Base-by-base conservation (phyloP, 768 basidiomycete species). In the Mycena epipterygia region DNA sequence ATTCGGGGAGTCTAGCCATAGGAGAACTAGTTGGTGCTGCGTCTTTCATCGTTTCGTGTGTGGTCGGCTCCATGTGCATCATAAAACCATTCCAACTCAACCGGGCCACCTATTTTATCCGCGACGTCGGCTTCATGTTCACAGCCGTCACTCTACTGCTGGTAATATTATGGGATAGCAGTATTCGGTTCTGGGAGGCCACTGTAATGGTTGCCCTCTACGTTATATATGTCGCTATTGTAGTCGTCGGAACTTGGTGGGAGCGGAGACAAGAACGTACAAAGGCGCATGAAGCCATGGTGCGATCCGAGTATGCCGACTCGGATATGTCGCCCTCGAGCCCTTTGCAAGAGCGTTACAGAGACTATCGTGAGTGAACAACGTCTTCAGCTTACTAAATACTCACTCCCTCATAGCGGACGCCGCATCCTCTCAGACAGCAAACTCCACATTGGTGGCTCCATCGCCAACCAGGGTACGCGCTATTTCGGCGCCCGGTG, bases 31-130 rank as follows among this genome's bases (percentile, higher is more conserved):
- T 99, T 16, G 98, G 98, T 8, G 97, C 97, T 2, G 97, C 97
- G 0, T 89, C 95, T 2, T 99, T 99, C 84, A 97, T 99, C 80
- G 91, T 95, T 25, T 95, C 95, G 2, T 95, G 96, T 76, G 98
- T 99, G 27, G 97, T 95, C 16, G 98, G 98, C 11, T 93, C 94
- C n/a, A 97, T 99, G 92, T 96, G 95, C 74, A 91, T 99, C 80
- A 96, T 99, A 81, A 94, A 93, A 67, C 97, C 97, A 0, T 99
- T 99, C 82, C 88, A 89, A 73, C 96, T 99, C 32, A 85, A 92
- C 37, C 89, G 85, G 0, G 83, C 85, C 21, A 92, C 94, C 0
- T 66, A 60, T 42, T 99, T 99, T 83, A 81, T 98, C 14, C 92
- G 98, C 42, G 98, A 99, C 79, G 94, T 97, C 35, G 92, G 94